Evolutionary conservation across 1,284 basidiomycete genomes (phyloP), one percentile per base, ranked within the genome.

Genomic region (Papiliotrema fonsecae): DNA sequence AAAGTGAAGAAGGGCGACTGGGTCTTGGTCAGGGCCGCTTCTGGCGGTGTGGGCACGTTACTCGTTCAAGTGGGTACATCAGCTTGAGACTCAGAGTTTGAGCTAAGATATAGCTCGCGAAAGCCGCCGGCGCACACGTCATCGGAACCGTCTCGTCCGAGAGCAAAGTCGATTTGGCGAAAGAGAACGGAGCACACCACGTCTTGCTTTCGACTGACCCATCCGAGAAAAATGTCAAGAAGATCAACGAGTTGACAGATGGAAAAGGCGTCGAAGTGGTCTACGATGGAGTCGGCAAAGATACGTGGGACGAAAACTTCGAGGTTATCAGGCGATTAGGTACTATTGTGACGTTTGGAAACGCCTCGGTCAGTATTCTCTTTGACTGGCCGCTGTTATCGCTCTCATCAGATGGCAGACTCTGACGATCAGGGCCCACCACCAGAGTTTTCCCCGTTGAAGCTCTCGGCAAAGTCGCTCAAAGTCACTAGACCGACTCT

Each of bases 201-300:
- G 87, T 96, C 37, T 85, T 97, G 53, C 69, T 91, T 44, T 91
- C 94, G 69, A 81, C 81, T 37, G 61, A 69, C 32, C 46, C 60
- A 31, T 60, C 61, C 7, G 75, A 78, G 40, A 84, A 88, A 56
- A 69, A 74, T 53, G 66, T 76, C 27, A 61, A 68, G 51, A 79
- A 83, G 51, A 85, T 88, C n/a, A 63, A 87, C 47, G 83, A 86
- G 61, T 76, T 94, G 47, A 93, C 91, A 0, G 81, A 81, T 45
- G 88, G 87, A 2, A 79, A 85, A 60, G 93, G 93, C 21, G 87
- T 91, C 7, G 79, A 92, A 60, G 92, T 53, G 25, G 65, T 93
- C 31, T 96, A 86, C 65, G 93, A 98, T 69, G 92, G 93, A 37
- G 90, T 98, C 22, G 94, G 94, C 9, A 91, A 86, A 74, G 87